phyloP scores from a whole-genome alignment of 169 alveolate genomes.

The Plasmodium gonderi region DNA sequence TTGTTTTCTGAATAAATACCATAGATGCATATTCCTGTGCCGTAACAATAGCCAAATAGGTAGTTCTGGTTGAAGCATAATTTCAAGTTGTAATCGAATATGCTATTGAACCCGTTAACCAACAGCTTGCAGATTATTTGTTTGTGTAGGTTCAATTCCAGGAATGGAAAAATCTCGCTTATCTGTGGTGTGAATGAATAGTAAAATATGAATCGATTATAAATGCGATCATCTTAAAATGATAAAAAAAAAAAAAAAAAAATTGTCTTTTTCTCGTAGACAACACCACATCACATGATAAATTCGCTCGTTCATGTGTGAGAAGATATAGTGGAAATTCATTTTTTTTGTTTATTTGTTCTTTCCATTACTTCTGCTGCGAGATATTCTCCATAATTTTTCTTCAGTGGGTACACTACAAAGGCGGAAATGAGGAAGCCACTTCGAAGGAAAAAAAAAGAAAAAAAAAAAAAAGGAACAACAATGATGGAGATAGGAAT shows the following conservation, averaged over 20 bases:
- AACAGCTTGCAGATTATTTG: slow-evolving; percentile 69
- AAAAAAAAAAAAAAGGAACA: not conserved
- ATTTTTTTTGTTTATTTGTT: not conserved
- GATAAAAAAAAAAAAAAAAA: not conserved
- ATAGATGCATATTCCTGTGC: slow-evolving; percentile 59
- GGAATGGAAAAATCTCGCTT: slow-evolving; percentile 72
- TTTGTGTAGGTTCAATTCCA: slow-evolving; percentile 73
- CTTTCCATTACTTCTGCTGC: slow-evolving; percentile 55
- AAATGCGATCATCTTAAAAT: not conserved
- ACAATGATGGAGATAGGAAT: not conserved
- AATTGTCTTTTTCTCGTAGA: not conserved
- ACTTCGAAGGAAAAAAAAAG: slow-evolving; percentile 4
- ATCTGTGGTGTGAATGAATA: not conserved
- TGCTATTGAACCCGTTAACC: slow-evolving; percentile 71
- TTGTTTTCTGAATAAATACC: slow-evolving; percentile 63
- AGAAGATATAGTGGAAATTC: too few relatives aligned
- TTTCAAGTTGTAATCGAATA: slow-evolving; percentile 51
- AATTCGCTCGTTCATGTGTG: not conserved
- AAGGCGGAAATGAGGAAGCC: slow-evolving; percentile 73
- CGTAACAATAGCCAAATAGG: slow-evolving; percentile 59
- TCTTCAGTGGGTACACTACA: slow-evolving; percentile 68
- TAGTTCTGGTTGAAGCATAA: slow-evolving; percentile 61
- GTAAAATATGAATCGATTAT: not conserved
- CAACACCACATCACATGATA: not conserved
- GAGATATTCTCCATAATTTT: slow-evolving; percentile 52